Base-by-base conservation (phyloP, 331 rosid species). In the Arachis monticola region DNA sequence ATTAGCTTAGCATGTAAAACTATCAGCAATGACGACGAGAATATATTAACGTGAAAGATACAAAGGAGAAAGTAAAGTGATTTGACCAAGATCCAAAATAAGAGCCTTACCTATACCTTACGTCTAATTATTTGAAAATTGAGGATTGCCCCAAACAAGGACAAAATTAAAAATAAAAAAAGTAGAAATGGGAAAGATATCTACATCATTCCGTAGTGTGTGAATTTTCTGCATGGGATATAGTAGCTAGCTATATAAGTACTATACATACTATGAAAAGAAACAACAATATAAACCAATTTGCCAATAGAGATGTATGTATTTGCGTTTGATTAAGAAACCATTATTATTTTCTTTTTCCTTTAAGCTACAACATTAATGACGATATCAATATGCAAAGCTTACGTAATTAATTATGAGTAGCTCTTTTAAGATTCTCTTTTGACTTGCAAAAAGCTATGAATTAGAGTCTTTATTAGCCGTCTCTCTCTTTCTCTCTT, bases 361-460 rank as follows among this genome's bases (percentile, higher is more conserved):
- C 50, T 72, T 59, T 48, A 58, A 64, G 68, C 38, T 64, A 11
- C n/a, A 3, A 48, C 0, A 73, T 60, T 13, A 62, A 68, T 83
- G 85, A 88, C 85, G 81, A 77, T 73, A 88, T 78, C 71, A 86
- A 78, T 32, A 80, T 78, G 88, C 83, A 86, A 82, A 84, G 84
- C 80, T 86, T 82, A 75, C 85, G 87, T 85, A 77, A 84, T 66
- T 80, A 70, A 71, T n/a, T 56, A 74, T 64, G 51, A 77, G 42
- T 35, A 1, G 67, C 41, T 66, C n/a, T 38, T 72, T 14, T 62
- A 40, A 77, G 80, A 80, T 82, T 78, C 75, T 73, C 72, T 73
- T 88, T 88, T 86, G 88, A 86, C 88, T 88, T 88, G 58, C 52
- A 8, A 60, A 64, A 72, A 77, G 83, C 47, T 63, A 52, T 55